Conservation (phyloP, 345 rosid species). For the Acer saccharum region DNA sequence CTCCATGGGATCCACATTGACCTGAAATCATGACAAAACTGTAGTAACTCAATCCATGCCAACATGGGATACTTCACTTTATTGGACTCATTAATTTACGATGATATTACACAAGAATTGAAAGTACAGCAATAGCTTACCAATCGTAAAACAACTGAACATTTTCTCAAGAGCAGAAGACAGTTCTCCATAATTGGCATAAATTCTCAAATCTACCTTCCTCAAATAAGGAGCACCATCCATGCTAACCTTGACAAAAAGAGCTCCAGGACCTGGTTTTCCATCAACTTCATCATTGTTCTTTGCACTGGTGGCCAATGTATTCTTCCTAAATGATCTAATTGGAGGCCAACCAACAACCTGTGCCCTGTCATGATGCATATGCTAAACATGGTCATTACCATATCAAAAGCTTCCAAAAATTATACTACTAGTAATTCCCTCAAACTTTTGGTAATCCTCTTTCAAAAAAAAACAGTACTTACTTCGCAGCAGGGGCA, state of each 20-base stretch:
- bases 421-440: background rate
- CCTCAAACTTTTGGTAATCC: background rate
- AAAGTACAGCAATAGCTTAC: conserved; percentile 43
- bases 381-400: background rate
- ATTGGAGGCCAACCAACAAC: conserved; percentile 98
- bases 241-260: conserved; percentile 94
- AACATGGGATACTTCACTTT: background rate
- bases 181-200: conserved; percentile 64
- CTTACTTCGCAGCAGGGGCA: conserved; percentile 84
- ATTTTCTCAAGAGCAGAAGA: conserved; percentile 91
- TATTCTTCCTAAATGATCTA: conserved; percentile 76
- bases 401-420: background rate
- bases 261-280: conserved; percentile 66
- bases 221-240: conserved; percentile 93
- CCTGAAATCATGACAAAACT: conserved; percentile 44
- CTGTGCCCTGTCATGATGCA: conserved; percentile 61
- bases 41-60: conserved; percentile 5
- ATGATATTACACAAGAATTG: background rate
- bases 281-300: conserved; percentile 89
- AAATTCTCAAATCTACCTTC: conserved; percentile 81
- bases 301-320: conserved; percentile 69
- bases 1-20: conserved; percentile 68
- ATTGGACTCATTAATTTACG: background rate
- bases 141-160: conserved; percentile 90
- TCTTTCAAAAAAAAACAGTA: conserved; percentile 6